A percentile compares a stretch with the other conserved stretches of the same genome.
Conservation (phyloP, 192 early-diverging fungal species). For the Spizellomyces sp. region DNA sequence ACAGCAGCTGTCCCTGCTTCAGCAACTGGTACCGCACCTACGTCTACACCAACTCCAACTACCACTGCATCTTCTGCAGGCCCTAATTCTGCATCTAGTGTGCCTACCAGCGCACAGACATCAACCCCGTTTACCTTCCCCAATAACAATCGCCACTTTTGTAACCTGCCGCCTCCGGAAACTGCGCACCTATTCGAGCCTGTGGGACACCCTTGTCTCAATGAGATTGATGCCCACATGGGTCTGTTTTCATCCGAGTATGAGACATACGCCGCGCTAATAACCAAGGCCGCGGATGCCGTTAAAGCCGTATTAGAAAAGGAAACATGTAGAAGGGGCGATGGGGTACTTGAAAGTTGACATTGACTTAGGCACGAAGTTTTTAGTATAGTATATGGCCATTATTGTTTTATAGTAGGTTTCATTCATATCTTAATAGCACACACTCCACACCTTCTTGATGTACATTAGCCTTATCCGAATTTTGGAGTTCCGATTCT, state of each 20-base stretch:
- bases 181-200: constrained; percentile 30
- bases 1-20: not conserved
- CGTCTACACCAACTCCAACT: not conserved
- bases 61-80: not conserved
- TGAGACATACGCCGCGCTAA: not conserved
- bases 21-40: not conserved
- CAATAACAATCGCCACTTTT: constrained; percentile 27
- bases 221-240: constrained; percentile 55
- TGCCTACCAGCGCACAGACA: too few species aligned
- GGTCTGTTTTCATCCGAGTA: constrained; percentile 34
- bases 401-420: too few species aligned
- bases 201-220: constrained; percentile 28
- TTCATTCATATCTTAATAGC: too few species aligned
- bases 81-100: too few species aligned
- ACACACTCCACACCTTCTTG: too few species aligned
- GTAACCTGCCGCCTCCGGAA: constrained; percentile 36
- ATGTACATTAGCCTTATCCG: too few species aligned
- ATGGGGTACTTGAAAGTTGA: too few species aligned
- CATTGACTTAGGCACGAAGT: too few species aligned
- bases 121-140: too few species aligned
- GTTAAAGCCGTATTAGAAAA: not conserved
- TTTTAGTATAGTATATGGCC: too few species aligned
- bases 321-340: too few species aligned
- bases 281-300: not conserved
- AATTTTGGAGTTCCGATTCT: not conserved